Evolutionary conservation across 257 asterid genomes (phyloP).

Genomic region (Cordia subcordata): DNA sequence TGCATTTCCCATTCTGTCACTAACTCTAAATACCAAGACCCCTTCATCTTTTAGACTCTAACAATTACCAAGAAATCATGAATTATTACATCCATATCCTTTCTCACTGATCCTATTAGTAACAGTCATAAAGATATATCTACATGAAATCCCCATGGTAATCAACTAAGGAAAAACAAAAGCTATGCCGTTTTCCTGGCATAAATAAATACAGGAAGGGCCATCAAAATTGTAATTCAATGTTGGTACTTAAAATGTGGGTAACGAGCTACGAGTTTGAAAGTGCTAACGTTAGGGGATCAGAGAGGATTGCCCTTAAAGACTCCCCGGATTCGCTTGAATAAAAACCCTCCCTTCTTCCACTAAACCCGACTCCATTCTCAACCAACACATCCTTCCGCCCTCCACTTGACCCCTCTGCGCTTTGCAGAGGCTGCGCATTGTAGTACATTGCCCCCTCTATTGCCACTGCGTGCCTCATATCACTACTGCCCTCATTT

Average conservation of each 20-base stretch:
- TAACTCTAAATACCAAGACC: too few relatives aligned
- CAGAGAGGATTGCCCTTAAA: conserved; percentile 69
- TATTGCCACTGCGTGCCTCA: conserved; percentile 39
- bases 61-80: too few relatives aligned
- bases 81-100: too few relatives aligned
- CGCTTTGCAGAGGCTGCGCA: conserved; percentile 47
- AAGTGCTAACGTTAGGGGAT: conserved; percentile 73
- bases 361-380: conserved; percentile 68
- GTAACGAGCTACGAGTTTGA: neutral
- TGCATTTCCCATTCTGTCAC: too few relatives aligned
- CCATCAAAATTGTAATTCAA: neutral
- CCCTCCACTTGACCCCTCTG: conserved; percentile 50
- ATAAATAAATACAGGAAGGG: too few relatives aligned
- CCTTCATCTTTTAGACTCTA: too few relatives aligned
- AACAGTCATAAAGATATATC: too few relatives aligned
- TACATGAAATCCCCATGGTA: too few relatives aligned
- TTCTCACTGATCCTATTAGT: too few relatives aligned
- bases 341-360: conserved; percentile 56
- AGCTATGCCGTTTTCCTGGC: too few relatives aligned
- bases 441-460: conserved; percentile 45
- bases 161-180: too few relatives aligned
- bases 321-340: conserved; percentile 64
- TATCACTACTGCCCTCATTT: conserved; percentile 37
- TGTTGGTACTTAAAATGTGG: neutral
- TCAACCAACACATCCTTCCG: conserved; percentile 47